These are phyloP conservation scores for Phaeosphaeria sp. DNA, from an alignment of 2,329 filamentous ascomycete genomes.

Conservation along the genomic window DNA sequence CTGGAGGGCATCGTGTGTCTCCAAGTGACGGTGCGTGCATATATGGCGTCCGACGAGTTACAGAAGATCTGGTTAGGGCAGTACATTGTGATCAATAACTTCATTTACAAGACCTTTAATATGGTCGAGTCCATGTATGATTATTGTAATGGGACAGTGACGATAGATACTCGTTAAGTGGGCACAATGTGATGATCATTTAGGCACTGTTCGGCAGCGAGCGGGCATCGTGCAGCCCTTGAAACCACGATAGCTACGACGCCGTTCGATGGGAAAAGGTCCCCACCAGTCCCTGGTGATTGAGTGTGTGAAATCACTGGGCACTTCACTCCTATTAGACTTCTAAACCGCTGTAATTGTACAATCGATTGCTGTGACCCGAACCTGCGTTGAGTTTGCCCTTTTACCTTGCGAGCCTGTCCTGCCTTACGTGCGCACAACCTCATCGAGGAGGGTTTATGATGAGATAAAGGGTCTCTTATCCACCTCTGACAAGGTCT, in stretches of 20 bases:
- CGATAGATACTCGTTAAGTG: neutral
- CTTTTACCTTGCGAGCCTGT: neutral
- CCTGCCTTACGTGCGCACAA: neutral
- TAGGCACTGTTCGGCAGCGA: neutral
- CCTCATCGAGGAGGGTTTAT: neutral
- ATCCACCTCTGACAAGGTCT: neutral
- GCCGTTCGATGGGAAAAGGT: too few relatives aligned
- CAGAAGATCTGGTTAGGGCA: too few relatives aligned
- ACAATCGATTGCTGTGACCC: neutral
- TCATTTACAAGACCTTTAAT: neutral
- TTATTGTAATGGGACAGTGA: neutral
- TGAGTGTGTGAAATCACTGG: too few relatives aligned
- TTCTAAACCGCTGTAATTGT: neutral
- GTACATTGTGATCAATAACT: too few relatives aligned
- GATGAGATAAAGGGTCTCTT: neutral
- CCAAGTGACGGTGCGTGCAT: too few relatives aligned
- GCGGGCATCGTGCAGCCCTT: neutral
- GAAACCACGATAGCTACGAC: neutral
- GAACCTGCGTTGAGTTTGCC: neutral
- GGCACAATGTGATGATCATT: neutral
- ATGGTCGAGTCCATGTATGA: neutral
- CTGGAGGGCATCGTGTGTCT: too few relatives aligned
- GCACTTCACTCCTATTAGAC: too few relatives aligned
- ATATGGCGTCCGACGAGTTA: too few relatives aligned
- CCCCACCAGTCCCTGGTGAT: too few relatives aligned